Evolutionary conservation across 2,329 filamentous ascomycete genomes (phyloP), one percentile per base, ranked within the genome.

Genomic region (Fusarium torulosum): DNA sequence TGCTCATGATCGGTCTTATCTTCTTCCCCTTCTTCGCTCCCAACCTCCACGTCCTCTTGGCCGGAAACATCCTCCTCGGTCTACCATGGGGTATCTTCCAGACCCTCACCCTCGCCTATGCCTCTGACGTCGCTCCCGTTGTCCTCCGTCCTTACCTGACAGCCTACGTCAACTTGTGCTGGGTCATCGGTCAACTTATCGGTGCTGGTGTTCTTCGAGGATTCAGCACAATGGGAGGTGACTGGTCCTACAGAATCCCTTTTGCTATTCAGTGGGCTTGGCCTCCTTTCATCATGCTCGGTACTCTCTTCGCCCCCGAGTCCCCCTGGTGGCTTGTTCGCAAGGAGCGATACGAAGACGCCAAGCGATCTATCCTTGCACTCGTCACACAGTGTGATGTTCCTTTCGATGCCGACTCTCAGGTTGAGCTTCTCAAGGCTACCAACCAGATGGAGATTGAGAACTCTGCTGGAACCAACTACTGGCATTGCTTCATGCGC

Each of bases 271-370:
- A 85, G 69, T 85, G 83, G 83, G 63, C 78, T 5, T 61, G 58
- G 58, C 84, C 81, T 75, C 81, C 82, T 0, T 82, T 4, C 80
- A 81, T 3, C 74, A 85, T 10, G 71, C 81, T 82, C 5, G 78
- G 76, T 29, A 78, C 81, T n/a, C 70, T 76, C n/a, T 78, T 83
- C n/a, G 81, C 81, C 4, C 83, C 83, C 0, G 83, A 85, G 62
- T 83, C 80, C 1, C 83, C 83, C 1, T 85, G 83, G 81, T 84
- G 80, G 79, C 77, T 83, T 5, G 79, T 83, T 11, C 79, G 83
- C 11, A 75, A 76, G 23, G 80, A 78, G 2, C 76, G 77, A 4
- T 60, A 76, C 7, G 77, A 79, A 0, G 78, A 80, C 9, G 82
- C 77, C 2, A 79, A 79, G 62, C 72, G 37, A 69, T 21, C 71